Evolutionary conservation across 805 yeast species (phyloP).

Genomic region (Wickerhamomyces subpelliculosus): DNA sequence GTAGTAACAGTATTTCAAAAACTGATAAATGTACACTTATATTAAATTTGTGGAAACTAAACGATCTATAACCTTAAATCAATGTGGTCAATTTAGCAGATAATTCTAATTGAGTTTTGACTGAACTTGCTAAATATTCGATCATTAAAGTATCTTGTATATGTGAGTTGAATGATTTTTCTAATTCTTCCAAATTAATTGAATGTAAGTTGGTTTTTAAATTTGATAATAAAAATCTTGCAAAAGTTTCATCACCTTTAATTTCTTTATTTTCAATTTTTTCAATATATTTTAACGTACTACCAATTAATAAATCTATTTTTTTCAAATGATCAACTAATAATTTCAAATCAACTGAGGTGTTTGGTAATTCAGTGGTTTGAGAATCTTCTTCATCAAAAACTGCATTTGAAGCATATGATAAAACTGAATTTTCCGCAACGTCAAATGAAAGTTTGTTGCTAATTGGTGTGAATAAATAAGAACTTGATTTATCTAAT

Average conservation of each 20-base stretch:
- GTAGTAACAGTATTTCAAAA: neutral
- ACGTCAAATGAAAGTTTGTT: conserved; percentile 50
- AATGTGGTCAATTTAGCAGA: conserved; percentile 66
- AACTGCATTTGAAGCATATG: conserved; percentile 36
- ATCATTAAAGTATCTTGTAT: conserved; percentile 76
- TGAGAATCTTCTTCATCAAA: conserved; percentile 18
- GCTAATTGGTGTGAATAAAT: conserved; percentile 73
- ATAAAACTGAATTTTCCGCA: conserved; percentile 54
- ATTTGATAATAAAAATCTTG: conserved; percentile 55
- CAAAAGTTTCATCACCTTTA: conserved; percentile 50
- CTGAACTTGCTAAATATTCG: conserved; percentile 75
- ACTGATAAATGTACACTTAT: neutral
- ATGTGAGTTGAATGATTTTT: conserved; percentile 58
- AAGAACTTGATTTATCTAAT: conserved; percentile 34
- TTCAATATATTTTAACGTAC: conserved; percentile 41
- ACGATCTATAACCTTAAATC: conserved; percentile 18
- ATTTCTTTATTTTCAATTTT: conserved; percentile 35
- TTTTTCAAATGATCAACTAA: conserved; percentile 39
- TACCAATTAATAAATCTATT: conserved; percentile 41
- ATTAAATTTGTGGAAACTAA: neutral
- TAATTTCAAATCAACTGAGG: conserved; percentile 36
- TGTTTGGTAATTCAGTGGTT: conserved; percentile 23
- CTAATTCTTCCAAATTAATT: conserved; percentile 39
- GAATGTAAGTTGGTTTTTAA: conserved; percentile 48
- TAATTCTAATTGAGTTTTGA: conserved; percentile 77